Evolutionary conservation across 2,329 filamentous ascomycete species (phyloP).

Genomic region (Diplodia seriata): DNA sequence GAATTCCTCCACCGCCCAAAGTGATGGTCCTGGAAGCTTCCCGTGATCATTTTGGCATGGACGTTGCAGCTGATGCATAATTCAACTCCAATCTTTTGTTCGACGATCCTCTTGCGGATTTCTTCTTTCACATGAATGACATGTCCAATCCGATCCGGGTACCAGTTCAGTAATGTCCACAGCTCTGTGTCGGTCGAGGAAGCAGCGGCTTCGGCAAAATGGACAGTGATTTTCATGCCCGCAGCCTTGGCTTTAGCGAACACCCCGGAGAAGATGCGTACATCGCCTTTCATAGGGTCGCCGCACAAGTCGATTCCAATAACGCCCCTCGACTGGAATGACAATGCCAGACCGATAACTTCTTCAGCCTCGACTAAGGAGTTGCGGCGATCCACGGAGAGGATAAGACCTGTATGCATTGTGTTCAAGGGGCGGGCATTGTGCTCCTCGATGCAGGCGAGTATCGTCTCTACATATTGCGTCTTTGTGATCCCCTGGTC

Average conservation of each 20-base stretch:
- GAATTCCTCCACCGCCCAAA: constrained; percentile 74
- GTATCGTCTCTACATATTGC: constrained; percentile 70
- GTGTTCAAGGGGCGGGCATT: constrained; percentile 45
- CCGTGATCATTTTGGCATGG: constrained; percentile 72
- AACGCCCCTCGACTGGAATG: constrained; percentile 62
- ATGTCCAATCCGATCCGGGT: constrained; percentile 75
- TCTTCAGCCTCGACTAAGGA: constrained; percentile 65
- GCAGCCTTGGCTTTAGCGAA: constrained; percentile 64
- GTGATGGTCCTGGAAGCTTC: constrained; percentile 73
- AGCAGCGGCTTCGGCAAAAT: constrained; percentile 74
- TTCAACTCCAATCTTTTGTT: constrained; percentile 69
- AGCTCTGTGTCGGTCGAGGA: constrained; percentile 68
- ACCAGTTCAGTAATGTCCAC: constrained; percentile 67
- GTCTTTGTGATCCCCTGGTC: constrained; percentile 63
- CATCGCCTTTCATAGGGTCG: constrained; percentile 69
- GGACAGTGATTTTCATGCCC: constrained; percentile 71
- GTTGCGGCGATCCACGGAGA: constrained; percentile 76
- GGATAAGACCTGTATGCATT: constrained; percentile 71
- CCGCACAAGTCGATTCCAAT: constrained; percentile 82
- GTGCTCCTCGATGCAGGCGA: constrained; percentile 66
- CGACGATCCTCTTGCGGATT: constrained; percentile 63
- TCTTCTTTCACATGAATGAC: constrained; percentile 74
- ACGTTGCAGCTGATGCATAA: constrained; percentile 84
- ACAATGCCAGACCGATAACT: constrained; percentile 68
- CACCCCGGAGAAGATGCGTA: constrained; percentile 65